Percentiles rank a stretch among this genome's conserved stretches.
Evolutionary conservation across 352 stramenopile genomes (phyloP).

Genomic region (Globisporangium sylvaticum): DNA sequence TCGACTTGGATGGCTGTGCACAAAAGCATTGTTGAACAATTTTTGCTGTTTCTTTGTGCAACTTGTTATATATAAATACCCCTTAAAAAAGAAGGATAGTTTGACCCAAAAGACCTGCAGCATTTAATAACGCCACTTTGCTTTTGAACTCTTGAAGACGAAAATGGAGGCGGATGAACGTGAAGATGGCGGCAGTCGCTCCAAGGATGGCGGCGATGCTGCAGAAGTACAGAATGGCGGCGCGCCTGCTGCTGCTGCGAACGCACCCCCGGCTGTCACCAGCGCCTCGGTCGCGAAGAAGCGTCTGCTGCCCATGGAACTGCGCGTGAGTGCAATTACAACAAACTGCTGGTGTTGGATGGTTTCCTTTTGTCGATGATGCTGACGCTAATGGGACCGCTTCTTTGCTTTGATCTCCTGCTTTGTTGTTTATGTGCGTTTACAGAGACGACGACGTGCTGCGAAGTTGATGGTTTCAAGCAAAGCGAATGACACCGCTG

Average conservation of each 20-base stretch:
- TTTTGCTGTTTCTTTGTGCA: too few species aligned
- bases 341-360: not conserved
- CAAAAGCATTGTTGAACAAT: too few species aligned
- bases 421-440: not conserved
- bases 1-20: not conserved
- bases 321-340: conserved; percentile 41
- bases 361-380: not conserved
- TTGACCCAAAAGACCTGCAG: not conserved
- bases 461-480: conserved; percentile 41
- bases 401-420: not conserved
- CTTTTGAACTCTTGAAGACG: not conserved
- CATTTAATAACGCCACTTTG: not conserved
- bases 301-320: conserved; percentile 63
- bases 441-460: conserved; percentile 54
- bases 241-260: conserved; percentile 2
- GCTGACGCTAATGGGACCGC: conserved; percentile 1
- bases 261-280: not conserved
- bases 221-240: not conserved
- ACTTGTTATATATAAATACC: not conserved
- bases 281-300: conserved; percentile 36
- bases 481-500: not conserved
- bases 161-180: not conserved
- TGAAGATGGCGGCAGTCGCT: not conserved
- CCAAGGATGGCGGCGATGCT: not conserved
- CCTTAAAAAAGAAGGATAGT: not conserved